Percentiles rank a stretch among this genome's conserved stretches.
Evolutionary conservation across 228 moss, liverwort and hornwort species (phyloP).

Genomic region (Sphagnum magellanicum): DNA sequence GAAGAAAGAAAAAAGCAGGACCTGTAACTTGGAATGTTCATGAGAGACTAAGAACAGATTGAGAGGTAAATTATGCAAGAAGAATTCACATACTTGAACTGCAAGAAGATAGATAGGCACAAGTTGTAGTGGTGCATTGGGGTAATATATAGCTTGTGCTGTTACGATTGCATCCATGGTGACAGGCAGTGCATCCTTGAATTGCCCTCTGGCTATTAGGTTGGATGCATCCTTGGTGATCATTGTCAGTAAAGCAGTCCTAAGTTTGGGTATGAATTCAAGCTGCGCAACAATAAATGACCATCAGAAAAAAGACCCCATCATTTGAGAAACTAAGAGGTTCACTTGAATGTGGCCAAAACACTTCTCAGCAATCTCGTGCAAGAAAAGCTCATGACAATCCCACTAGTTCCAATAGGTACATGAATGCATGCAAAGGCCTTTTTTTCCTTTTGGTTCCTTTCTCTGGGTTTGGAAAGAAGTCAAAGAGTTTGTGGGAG

Average conservation of each 20-base stretch:
- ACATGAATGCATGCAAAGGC: too few relatives aligned
- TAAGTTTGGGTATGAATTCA: slow-evolving; percentile 48
- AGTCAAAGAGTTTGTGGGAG: background rate
- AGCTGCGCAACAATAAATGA: slow-evolving; percentile 19
- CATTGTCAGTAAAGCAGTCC: slow-evolving; percentile 52
- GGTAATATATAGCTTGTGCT: slow-evolving; percentile 64
- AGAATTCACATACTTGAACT: slow-evolving; percentile 40
- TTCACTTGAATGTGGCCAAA: background rate
- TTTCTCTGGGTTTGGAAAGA: too few relatives aligned
- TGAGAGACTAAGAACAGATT: too few relatives aligned
- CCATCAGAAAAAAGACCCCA: background rate
- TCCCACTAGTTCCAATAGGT: too few relatives aligned
- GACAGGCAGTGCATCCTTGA: slow-evolving; percentile 63
- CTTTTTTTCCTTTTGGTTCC: too few relatives aligned
- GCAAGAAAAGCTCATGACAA: too few relatives aligned
- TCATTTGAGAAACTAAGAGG: background rate
- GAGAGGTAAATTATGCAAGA: background rate
- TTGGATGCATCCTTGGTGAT: slow-evolving; percentile 38
- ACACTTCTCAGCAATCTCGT: too few relatives aligned
- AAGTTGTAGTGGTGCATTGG: slow-evolving; percentile 49
- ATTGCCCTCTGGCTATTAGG: slow-evolving; percentile 48
- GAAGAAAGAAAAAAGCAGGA: background rate
- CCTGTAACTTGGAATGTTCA: too few relatives aligned
- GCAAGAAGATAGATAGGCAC: slow-evolving; percentile 78
- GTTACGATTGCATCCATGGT: slow-evolving; percentile 72